A percentile compares a stretch with the other conserved stretches of the same genome.
These are phyloP conservation scores for Saccharomyces jurei DNA, from an alignment of 805 yeast species.

Conservation along the genomic window DNA sequence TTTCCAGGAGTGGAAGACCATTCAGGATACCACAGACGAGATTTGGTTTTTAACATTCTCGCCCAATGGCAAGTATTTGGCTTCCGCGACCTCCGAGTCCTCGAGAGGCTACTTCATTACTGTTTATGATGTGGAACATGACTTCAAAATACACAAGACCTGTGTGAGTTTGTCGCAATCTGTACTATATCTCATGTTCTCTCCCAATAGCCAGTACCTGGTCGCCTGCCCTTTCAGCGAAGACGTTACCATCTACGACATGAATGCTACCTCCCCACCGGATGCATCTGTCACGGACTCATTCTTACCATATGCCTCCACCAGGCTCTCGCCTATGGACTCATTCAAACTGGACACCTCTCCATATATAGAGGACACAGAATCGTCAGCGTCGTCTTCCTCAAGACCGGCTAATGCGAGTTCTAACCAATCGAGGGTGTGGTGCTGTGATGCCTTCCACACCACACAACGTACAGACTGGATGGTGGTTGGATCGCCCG, in stretches of 20 bases:
- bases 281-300: not conserved
- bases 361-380: not conserved
- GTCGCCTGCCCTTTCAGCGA: slow-evolving; percentile 70
- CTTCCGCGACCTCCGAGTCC: slow-evolving; percentile 60
- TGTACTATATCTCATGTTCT: slow-evolving; percentile 66
- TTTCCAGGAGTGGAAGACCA: slow-evolving; percentile 12
- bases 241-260: slow-evolving; percentile 61
- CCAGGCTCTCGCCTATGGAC: not conserved
- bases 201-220: slow-evolving; percentile 57
- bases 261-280: slow-evolving; percentile 30
- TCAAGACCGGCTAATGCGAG: not conserved
- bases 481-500: slow-evolving; percentile 72
- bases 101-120: slow-evolving; percentile 42
- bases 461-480: slow-evolving; percentile 32
- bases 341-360: not conserved
- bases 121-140: slow-evolving; percentile 55
- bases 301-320: not conserved
- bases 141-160: slow-evolving; percentile 33
- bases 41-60: slow-evolving; percentile 81
- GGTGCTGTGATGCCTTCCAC: slow-evolving; percentile 68
- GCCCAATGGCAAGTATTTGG: slow-evolving; percentile 65
- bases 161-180: slow-evolving; percentile 43
- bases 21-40: slow-evolving; percentile 52
- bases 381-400: not conserved
- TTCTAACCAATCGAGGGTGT: slow-evolving; percentile 28